Evolutionary conservation across 306 rosid genomes (phyloP), one percentile per base, ranked within the genome.

Genomic region (Rosa rugosa): DNA sequence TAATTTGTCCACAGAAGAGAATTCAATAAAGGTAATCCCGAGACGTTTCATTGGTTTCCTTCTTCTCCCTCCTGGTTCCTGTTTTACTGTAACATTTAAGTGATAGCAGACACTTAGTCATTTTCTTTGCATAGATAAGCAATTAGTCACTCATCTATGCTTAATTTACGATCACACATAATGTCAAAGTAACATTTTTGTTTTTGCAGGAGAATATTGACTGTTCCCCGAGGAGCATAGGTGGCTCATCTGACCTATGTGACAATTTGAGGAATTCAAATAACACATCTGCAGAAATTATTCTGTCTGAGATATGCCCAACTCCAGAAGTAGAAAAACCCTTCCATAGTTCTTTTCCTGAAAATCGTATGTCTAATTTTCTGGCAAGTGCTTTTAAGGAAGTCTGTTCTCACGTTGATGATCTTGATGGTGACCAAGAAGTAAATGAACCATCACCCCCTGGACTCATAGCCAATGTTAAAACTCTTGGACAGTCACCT

Each of bases 381-480:
- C 89, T 91, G 54, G 84, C 86, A 51, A 82, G 59, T 77, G 86
- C 88, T 82, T 88, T 95, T 82, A 83, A 86, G 84, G 87, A 91
- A 81, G 70, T 90, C 64, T 81, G 69, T 83, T 78, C 84, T 25
- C 34, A 44, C 72, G 82, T 63, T n/a, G 85, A 72, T 63, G 83
- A 84, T 75, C 69, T 65, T 70, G 81, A 60, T 75, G 83, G 77
- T 77, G 81, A 70, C 70, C 86, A 81, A 81, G 90, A 92, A 73
- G 76, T 63, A 73, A 80, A 82, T 56, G 91, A 92, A 82, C 85
- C 83, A 41, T 89, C 82, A 56, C 87, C 84, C 53, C 94, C 97
- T 77, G 98, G 98, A 81, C 78, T 81, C 17, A 93, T 88, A 76
- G 86, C 82, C 47, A 82, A 86, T 71, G 56, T 71, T 25, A 83